A percentile compares a stretch with the other conserved stretches of the same genome.
Conservation (phyloP, 306 rosid genomes). For the Albizia julibrissin region DNA sequence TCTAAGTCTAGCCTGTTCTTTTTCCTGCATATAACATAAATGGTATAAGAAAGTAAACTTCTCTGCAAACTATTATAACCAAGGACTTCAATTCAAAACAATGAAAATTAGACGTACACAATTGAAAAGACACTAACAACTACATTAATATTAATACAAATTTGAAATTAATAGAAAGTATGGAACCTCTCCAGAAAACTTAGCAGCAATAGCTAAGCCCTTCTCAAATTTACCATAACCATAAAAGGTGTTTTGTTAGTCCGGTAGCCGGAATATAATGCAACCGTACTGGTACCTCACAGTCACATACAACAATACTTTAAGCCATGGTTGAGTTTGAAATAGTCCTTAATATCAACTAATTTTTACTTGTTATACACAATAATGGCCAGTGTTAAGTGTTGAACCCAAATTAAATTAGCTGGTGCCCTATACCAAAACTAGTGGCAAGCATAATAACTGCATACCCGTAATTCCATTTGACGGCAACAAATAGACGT, state of each 20-base stretch:
- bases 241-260: conserved; percentile 77
- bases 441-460: not conserved
- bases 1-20: conserved; percentile 83
- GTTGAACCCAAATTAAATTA: not conserved
- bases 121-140: not conserved
- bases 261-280: conserved; percentile 91
- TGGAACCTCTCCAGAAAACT: conserved; percentile 91
- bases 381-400: not conserved
- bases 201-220: conserved; percentile 98
- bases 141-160: not conserved
- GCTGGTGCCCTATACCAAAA: not conserved
- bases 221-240: conserved; percentile 98
- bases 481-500: conserved; percentile 54
- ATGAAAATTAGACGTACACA: not conserved
- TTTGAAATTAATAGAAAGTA: conserved; percentile 6
- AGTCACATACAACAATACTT: conserved; percentile 44
- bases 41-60: conserved; percentile 27
- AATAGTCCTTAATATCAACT: conserved; percentile 4
- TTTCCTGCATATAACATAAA: conserved; percentile 31
- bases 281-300: conserved; percentile 96
- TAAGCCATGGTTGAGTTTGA: conserved; percentile 11
- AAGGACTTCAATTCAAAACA: not conserved
- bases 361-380: not conserved
- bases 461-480: conserved; percentile 54
- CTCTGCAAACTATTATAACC: conserved; percentile 12